Evolutionary conservation across 331 rosid species (phyloP).

Genomic region (Phaseolus coccineus): DNA sequence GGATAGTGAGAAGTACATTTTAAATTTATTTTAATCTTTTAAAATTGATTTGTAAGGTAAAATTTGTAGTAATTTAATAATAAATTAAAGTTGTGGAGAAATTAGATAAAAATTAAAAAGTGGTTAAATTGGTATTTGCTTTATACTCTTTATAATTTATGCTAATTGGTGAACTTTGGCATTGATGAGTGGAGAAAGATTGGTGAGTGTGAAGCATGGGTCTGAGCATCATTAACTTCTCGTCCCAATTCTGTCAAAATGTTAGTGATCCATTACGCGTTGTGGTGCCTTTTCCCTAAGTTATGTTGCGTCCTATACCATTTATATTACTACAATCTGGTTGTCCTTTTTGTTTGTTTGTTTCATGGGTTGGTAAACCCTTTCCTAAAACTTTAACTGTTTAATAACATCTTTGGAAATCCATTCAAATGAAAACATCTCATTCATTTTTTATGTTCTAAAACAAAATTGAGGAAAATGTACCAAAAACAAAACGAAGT

Average conservation of each 20-base stretch:
- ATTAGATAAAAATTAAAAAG: background rate
- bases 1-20: too few relatives aligned
- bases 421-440: too few relatives aligned
- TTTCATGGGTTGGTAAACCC: background rate
- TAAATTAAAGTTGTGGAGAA: too few relatives aligned
- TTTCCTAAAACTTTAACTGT: too few relatives aligned
- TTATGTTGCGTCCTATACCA: background rate
- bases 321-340: background rate
- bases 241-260: background rate
- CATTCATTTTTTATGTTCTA: background rate
- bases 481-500: background rate
- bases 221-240: slow-evolving; percentile 30
- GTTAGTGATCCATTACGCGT: slow-evolving; percentile 2
- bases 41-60: too few relatives aligned
- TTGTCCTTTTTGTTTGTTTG: background rate
- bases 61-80: too few relatives aligned
- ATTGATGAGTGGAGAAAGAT: background rate
- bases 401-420: too few relatives aligned
- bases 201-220: slow-evolving; percentile 23
- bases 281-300: background rate
- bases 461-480: too few relatives aligned
- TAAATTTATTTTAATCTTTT: too few relatives aligned
- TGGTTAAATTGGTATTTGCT: background rate
- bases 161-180: background rate
- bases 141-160: background rate